Conservation (phyloP, 2,329 filamentous ascomycete species). For the Ascocoryne sarcoides region DNA sequence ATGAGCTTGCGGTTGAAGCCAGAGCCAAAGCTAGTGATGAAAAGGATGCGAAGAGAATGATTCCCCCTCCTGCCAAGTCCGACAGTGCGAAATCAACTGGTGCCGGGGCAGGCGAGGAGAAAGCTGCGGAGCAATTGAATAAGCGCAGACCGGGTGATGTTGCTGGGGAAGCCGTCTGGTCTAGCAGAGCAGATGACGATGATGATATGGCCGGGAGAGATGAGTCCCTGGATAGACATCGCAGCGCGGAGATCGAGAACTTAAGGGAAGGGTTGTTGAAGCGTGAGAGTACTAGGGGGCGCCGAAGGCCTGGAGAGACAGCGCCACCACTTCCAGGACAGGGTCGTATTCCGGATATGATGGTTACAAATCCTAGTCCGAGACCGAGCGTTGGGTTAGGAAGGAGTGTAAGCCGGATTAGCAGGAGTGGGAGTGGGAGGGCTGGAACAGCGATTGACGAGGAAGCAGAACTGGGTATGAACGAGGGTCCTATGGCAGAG, state of each 20-base stretch:
- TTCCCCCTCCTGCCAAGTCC: constrained; percentile 37
- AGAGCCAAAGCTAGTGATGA: constrained; percentile 49
- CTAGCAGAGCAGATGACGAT: constrained; percentile 12
- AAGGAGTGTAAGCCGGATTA: neutral
- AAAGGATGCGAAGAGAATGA: constrained; percentile 58
- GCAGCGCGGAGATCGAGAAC: constrained; percentile 18
- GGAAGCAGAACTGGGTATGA: constrained; percentile 17
- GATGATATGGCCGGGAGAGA: constrained; percentile 7
- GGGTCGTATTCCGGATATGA: constrained; percentile 7
- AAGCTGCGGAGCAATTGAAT: constrained; percentile 35
- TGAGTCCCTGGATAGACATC: constrained; percentile 7
- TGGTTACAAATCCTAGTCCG: constrained; percentile 12
- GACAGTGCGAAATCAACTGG: constrained; percentile 7
- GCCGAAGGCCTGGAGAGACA: constrained; percentile 21
- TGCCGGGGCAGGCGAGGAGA: constrained; percentile 26
- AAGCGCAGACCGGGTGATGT: constrained; percentile 18
- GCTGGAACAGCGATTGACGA: constrained; percentile 17
- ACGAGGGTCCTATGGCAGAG: too few relatives aligned
- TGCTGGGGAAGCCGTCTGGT: constrained; percentile 29
- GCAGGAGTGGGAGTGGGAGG: neutral
- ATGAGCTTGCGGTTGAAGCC: constrained; percentile 55
- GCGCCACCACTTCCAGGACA: constrained; percentile 8
- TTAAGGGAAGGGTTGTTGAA: constrained; percentile 22
- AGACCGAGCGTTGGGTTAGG: neutral
- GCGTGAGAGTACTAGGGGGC: constrained; percentile 22